These are phyloP conservation scores for Cladophialophora immunda DNA, from an alignment of 2,329 filamentous ascomycete species.

Conservation along the genomic window DNA sequence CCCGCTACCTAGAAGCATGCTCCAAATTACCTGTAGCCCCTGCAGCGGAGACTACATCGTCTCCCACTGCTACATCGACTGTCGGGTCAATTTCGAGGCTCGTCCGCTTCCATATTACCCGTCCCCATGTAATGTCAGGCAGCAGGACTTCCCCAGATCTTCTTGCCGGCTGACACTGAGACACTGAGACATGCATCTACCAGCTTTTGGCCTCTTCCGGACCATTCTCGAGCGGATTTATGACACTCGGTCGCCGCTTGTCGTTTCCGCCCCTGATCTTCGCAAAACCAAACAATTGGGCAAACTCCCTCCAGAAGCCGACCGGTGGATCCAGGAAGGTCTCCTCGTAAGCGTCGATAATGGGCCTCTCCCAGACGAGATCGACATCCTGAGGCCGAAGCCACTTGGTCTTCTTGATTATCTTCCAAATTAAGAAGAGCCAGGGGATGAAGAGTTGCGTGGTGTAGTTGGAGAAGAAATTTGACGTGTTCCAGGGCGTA, in stretches of 20 bases:
- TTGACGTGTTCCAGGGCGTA: slow-evolving; percentile 70
- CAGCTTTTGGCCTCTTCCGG: neutral
- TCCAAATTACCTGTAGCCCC: too few species aligned
- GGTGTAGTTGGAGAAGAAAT: slow-evolving; percentile 66
- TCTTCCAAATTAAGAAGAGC: slow-evolving; percentile 33
- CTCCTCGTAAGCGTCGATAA: slow-evolving; percentile 66
- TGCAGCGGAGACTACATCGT: too few species aligned
- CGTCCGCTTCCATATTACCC: too few species aligned
- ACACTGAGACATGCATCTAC: neutral
- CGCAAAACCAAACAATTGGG: slow-evolving; percentile 37
- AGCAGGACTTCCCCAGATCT: too few species aligned
- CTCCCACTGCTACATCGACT: too few species aligned
- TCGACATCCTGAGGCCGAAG: slow-evolving; percentile 49
- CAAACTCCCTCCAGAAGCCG: slow-evolving; percentile 41
- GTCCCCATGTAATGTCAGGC: too few species aligned
- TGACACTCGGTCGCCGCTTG: slow-evolving; percentile 10
- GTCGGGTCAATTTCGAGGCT: too few species aligned
- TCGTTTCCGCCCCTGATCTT: slow-evolving; percentile 21
- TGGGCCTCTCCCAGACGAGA: slow-evolving; percentile 68
- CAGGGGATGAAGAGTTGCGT: slow-evolving; percentile 33
- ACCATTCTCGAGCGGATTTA: neutral
- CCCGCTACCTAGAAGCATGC: too few species aligned
- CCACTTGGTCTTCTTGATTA: slow-evolving; percentile 43
- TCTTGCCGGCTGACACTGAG: neutral
- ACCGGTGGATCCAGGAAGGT: slow-evolving; percentile 60